Conservation (phyloP, 2,329 filamentous ascomycete species). For the Akanthomyces dipterigenus region DNA sequence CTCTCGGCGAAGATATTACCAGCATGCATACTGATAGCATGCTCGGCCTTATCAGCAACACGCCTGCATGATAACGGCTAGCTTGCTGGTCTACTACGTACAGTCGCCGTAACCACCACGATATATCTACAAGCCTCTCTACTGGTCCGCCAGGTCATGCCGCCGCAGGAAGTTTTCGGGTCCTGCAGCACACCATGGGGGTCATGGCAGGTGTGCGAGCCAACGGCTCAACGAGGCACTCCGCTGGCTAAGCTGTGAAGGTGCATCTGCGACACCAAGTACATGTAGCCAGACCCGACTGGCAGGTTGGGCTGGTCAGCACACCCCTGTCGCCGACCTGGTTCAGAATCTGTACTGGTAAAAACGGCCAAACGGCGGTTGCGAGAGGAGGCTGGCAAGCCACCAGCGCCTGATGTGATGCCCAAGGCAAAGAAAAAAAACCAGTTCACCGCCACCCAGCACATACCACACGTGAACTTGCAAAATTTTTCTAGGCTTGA, state of each 20-base stretch:
- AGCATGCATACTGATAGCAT: neutral
- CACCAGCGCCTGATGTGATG: conserved; percentile 1
- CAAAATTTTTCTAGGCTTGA: neutral
- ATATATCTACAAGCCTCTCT: neutral
- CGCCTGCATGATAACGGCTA: neutral
- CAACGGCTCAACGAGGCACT: neutral
- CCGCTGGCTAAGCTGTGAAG: neutral
- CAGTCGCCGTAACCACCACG: neutral
- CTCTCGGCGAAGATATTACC: neutral
- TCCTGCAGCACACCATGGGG: neutral
- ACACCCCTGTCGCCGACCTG: neutral
- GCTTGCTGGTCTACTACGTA: neutral
- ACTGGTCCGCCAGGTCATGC: neutral
- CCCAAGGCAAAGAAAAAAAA: neutral
- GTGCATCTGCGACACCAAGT: neutral
- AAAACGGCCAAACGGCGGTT: neutral
- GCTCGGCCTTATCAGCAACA: neutral
- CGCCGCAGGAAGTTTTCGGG: neutral
- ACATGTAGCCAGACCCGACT: neutral
- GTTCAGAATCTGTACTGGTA: neutral
- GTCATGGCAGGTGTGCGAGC: no score
- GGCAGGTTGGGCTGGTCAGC: neutral
- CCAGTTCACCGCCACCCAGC: neutral
- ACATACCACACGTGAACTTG: neutral
- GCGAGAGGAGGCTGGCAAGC: conserved; percentile 1